Conservation (phyloP, 2,329 filamentous ascomycete species). For the Clonostachys sp. region DNA sequence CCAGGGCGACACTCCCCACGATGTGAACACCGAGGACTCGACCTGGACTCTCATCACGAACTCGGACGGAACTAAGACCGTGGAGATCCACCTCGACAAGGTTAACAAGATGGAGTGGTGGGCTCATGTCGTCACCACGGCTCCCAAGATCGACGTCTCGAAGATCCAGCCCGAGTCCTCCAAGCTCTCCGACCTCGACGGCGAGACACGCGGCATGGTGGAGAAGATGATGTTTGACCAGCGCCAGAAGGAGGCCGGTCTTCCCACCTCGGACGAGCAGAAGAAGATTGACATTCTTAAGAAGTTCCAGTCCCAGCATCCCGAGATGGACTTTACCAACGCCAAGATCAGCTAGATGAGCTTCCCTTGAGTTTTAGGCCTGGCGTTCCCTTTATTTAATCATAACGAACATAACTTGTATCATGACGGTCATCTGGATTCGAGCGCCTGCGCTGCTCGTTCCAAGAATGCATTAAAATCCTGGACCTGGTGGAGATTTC, state of each 20-base stretch:
- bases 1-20: conserved; percentile 80
- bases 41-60: conserved; percentile 86
- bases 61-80: conserved; percentile 59
- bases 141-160: conserved; percentile 88
- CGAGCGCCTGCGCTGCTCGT: conserved; percentile 51
- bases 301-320: conserved; percentile 82
- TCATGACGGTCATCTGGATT: conserved; percentile 27
- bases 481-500: conserved; percentile 49
- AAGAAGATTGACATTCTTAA: conserved; percentile 90
- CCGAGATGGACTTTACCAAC: conserved; percentile 69
- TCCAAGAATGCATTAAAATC: conserved; percentile 63
- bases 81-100: conserved; percentile 91
- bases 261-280: conserved; percentile 89
- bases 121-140: conserved; percentile 81
- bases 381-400: background rate
- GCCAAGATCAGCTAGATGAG: conserved; percentile 54
- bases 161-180: conserved; percentile 94
- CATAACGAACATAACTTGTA: conserved; percentile 2
- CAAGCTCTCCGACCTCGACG: conserved; percentile 88
- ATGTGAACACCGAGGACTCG: conserved; percentile 78
- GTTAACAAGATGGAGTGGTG: conserved; percentile 98
- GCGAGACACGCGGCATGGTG: conserved; percentile 92
- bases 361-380: background rate
- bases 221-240: conserved; percentile 99
- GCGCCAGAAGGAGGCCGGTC: conserved; percentile 88